These are phyloP conservation scores for Candida xyloterini DNA, from an alignment of 805 yeast genomes.

Conservation along the genomic window DNA sequence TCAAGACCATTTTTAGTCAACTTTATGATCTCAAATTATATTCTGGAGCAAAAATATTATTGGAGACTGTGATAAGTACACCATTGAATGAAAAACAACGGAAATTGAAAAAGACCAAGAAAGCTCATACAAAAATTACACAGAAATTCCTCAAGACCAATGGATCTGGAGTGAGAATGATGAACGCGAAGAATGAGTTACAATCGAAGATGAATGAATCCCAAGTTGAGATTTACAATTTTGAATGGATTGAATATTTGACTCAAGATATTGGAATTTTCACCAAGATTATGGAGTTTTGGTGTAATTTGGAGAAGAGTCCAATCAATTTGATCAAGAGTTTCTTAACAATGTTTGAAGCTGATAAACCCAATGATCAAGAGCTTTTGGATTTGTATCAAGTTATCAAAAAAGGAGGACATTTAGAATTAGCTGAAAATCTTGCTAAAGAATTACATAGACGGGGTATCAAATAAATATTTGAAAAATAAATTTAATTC, in stretches of 20 bases:
- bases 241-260: conserved; percentile 1
- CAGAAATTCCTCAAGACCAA: conserved; percentile 3
- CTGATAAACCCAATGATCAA: background rate
- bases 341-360: conserved; percentile 1
- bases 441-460: background rate
- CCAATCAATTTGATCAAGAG: conserved; percentile 1
- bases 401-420: conserved; percentile 10
- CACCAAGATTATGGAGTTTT: conserved; percentile 9
- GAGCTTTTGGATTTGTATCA: conserved; percentile 8
- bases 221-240: conserved; percentile 1
- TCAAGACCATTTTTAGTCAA: conserved; percentile 17
- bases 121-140: conserved; percentile 10
- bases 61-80: conserved; percentile 11
- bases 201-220: background rate
- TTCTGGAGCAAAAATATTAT: conserved; percentile 9
- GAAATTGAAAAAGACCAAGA: conserved; percentile 1
- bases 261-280: conserved; percentile 5
- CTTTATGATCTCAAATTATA: conserved; percentile 13
- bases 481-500: conserved; percentile 1
- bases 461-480: background rate
- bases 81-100: conserved; percentile 1
- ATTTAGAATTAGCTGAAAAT: background rate
- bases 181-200: background rate
- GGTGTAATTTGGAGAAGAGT: conserved; percentile 2
- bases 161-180: background rate